Conservation (phyloP, 306 rosid species). For the Citrullus colocynthis region DNA sequence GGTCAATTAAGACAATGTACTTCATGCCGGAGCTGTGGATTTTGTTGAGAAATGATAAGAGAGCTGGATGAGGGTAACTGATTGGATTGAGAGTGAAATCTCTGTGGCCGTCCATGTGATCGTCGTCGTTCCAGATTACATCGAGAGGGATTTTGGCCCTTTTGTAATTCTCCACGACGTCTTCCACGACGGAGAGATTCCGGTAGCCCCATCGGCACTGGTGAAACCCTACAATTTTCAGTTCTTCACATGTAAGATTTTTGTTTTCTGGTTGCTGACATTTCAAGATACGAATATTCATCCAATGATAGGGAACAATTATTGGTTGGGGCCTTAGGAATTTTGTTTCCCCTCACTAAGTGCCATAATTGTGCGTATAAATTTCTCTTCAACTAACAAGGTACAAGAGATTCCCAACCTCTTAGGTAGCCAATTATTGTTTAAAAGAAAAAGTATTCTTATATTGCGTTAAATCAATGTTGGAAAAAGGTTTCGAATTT, state of each 20-base stretch:
- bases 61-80: slow-evolving; percentile 68
- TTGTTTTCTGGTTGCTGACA: background rate
- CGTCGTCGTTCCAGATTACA: slow-evolving; percentile 94
- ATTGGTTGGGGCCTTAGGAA: too few relatives aligned
- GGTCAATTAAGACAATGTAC: slow-evolving; percentile 72
- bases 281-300: background rate
- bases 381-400: too few relatives aligned
- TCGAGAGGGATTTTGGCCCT: slow-evolving; percentile 86
- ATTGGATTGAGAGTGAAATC: slow-evolving; percentile 65
- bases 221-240: slow-evolving; percentile 55
- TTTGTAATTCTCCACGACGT: slow-evolving; percentile 73
- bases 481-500: too few relatives aligned
- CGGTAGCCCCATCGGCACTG: slow-evolving; percentile 99
- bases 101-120: slow-evolving; percentile 84
- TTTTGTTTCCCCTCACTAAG: too few relatives aligned
- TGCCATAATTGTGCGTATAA: too few relatives aligned
- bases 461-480: too few relatives aligned
- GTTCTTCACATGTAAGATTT: background rate
- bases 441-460: too few relatives aligned
- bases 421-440: too few relatives aligned
- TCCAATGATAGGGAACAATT: too few relatives aligned
- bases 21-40: slow-evolving; percentile 84
- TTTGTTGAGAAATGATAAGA: slow-evolving; percentile 54
- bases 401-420: too few relatives aligned
- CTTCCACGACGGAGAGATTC: slow-evolving; percentile 83